Conservation (phyloP, 2,329 filamentous ascomycete genomes). For the Blastomyces gilchristii region DNA sequence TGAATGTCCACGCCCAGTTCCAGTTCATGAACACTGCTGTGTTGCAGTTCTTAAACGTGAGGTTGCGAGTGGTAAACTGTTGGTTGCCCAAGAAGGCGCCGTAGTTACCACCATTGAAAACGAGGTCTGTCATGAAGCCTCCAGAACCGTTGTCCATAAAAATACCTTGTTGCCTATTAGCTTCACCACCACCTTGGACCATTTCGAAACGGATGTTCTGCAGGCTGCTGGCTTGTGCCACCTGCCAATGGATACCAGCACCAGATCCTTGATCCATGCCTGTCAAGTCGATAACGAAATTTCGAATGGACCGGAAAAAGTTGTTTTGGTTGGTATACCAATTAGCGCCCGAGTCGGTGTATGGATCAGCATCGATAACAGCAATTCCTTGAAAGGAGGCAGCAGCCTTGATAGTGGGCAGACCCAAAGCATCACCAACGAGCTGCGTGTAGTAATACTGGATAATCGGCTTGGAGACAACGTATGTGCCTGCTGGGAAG, state of each 20-base stretch:
- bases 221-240: conserved; percentile 66
- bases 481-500: conserved; percentile 80
- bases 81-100: conserved; percentile 76
- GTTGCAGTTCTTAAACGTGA: conserved; percentile 71
- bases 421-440: conserved; percentile 63
- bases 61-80: conserved; percentile 75
- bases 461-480: conserved; percentile 67
- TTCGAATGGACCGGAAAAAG: conserved; percentile 74
- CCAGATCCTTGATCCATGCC: conserved; percentile 42
- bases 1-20: conserved; percentile 82
- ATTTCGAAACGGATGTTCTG: conserved; percentile 78
- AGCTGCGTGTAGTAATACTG: conserved; percentile 90
- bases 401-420: conserved; percentile 66
- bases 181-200: conserved; percentile 47
- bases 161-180: conserved; percentile 63
- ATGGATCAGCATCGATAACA: conserved; percentile 81
- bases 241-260: conserved; percentile 74
- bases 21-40: conserved; percentile 84
- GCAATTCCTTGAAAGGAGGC: conserved; percentile 71
- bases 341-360: conserved; percentile 56
- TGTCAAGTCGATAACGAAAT: conserved; percentile 69
- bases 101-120: conserved; percentile 70
- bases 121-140: conserved; percentile 72
- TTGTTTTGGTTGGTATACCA: conserved; percentile 74
- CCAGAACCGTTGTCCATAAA: conserved; percentile 81